phyloP scores from a whole-genome alignment of 1,139 yeast genomes.

The Yamadazyma aaseri region DNA sequence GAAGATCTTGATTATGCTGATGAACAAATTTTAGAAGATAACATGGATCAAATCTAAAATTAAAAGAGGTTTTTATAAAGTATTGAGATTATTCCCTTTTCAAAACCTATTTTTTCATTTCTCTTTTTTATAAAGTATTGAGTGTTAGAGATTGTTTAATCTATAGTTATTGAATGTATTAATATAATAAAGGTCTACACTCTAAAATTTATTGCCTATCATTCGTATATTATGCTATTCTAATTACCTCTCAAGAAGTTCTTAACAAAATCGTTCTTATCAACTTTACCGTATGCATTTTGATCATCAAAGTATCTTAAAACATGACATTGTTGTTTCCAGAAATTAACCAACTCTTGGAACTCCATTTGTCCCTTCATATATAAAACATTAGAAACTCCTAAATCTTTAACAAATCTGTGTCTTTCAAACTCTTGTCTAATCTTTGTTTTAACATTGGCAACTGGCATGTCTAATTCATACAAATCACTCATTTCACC shows the following conservation, averaged over 20 bases:
- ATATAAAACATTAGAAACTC: slow-evolving; percentile 64
- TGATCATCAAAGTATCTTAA: slow-evolving; percentile 77
- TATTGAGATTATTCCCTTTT: slow-evolving; percentile 2
- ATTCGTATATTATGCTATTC: slow-evolving; percentile 1
- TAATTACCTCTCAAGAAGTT: slow-evolving; percentile 66
- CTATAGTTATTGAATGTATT: slow-evolving; percentile 4
- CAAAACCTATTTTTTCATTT: slow-evolving; percentile 1
- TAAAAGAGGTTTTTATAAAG: not conserved
- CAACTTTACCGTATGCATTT: slow-evolving; percentile 48
- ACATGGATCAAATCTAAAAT: slow-evolving; percentile 32
- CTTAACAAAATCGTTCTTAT: slow-evolving; percentile 59
- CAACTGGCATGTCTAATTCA: slow-evolving; percentile 82
- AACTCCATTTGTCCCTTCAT: slow-evolving; percentile 91
- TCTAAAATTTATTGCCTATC: no score
- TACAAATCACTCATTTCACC: slow-evolving; percentile 65
- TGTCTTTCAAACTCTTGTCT: slow-evolving; percentile 90
- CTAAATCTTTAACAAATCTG: slow-evolving; percentile 66
- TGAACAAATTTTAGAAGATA: slow-evolving; percentile 60
- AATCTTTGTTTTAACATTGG: slow-evolving; percentile 75
- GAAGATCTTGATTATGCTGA: slow-evolving; percentile 71
- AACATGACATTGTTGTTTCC: slow-evolving; percentile 90
- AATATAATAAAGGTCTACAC: slow-evolving; percentile 1
- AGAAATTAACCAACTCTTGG: slow-evolving; percentile 83
- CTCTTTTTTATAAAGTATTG: not conserved
- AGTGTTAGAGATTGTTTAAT: slow-evolving; percentile 1